phyloP scores from a whole-genome alignment of 768 basidiomycete genomes.

The Lentinus brumalis region DNA sequence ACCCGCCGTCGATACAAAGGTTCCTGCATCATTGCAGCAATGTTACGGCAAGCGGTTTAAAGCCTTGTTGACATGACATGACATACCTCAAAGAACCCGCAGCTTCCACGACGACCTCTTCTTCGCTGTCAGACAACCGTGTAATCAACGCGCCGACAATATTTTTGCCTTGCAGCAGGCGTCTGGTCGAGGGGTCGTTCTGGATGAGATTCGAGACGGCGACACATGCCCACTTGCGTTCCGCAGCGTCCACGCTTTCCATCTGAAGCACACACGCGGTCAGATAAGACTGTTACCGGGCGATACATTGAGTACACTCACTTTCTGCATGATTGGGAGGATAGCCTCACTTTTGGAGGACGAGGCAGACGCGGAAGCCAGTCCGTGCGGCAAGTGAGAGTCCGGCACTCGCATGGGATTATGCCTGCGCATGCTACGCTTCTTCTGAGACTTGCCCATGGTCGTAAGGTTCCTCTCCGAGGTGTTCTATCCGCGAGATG shows the following conservation, averaged over 20 bases:
- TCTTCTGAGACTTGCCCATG: constrained; percentile 97
- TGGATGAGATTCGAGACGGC: constrained; percentile 95
- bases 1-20: constrained; percentile 92
- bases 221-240: constrained; percentile 95
- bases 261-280: constrained; percentile 47
- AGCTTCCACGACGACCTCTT: constrained; percentile 90
- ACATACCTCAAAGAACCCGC: constrained; percentile 79
- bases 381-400: constrained; percentile 83
- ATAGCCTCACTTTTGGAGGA: constrained; percentile 79
- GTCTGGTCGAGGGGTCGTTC: constrained; percentile 89
- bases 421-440: constrained; percentile 79
- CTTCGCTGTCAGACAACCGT: constrained; percentile 85
- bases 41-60: neutral
- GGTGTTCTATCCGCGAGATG: neutral
- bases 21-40: constrained; percentile 57
- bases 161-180: constrained; percentile 89
- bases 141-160: constrained; percentile 85
- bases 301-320: constrained; percentile 29
- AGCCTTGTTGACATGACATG: constrained; percentile 25
- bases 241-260: constrained; percentile 71
- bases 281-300: neutral
- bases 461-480: neutral
- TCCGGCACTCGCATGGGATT: constrained; percentile 95
- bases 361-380: constrained; percentile 69
- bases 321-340: constrained; percentile 90